These are phyloP conservation scores for Melaleuca alternifolia DNA, from an alignment of 345 rosid genomes.

Conservation along the genomic window DNA sequence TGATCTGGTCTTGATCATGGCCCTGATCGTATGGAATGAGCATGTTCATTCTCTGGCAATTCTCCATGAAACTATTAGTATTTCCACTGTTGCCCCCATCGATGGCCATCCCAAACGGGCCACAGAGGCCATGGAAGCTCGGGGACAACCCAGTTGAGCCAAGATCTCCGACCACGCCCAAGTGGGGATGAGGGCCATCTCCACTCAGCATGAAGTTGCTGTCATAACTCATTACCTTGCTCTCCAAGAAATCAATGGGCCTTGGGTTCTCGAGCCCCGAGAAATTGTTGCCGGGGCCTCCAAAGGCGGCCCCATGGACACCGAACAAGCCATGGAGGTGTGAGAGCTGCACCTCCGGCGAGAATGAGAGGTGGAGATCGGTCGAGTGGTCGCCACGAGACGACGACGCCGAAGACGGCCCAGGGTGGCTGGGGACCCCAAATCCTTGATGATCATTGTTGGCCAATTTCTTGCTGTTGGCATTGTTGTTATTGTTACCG, in stretches of 20 bases:
- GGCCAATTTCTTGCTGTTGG: slow-evolving; percentile 22
- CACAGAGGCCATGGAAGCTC: slow-evolving; percentile 22
- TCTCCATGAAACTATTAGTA: slow-evolving; percentile 38
- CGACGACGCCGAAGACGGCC: slow-evolving; percentile 11
- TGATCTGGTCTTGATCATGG: not conserved
- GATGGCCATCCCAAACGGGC: slow-evolving; percentile 25
- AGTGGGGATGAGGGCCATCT: slow-evolving; percentile 1
- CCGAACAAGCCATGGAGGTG: slow-evolving; percentile 30
- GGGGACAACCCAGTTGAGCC: slow-evolving; percentile 7
- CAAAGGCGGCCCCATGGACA: not conserved
- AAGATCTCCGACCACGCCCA: slow-evolving; percentile 7
- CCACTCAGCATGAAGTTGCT: not conserved
- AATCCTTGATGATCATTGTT: slow-evolving; percentile 11
- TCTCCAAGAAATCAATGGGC: slow-evolving; percentile 13
- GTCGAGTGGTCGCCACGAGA: slow-evolving; percentile 9
- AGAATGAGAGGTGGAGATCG: slow-evolving; percentile 51
- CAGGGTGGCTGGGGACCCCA: slow-evolving; percentile 16
- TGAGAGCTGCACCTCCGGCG: slow-evolving; percentile 35
- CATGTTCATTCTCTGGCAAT: slow-evolving; percentile 48
- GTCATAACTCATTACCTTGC: not conserved
- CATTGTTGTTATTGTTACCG: not conserved
- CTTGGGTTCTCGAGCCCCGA: not conserved
- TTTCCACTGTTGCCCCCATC: slow-evolving; percentile 5
- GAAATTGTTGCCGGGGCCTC: not conserved
- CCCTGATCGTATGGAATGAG: slow-evolving; percentile 32